These are phyloP conservation scores for Cutaneotrichosporon mucoides DNA, from an alignment of 1,284 basidiomycete species.

Conservation along the genomic window DNA sequence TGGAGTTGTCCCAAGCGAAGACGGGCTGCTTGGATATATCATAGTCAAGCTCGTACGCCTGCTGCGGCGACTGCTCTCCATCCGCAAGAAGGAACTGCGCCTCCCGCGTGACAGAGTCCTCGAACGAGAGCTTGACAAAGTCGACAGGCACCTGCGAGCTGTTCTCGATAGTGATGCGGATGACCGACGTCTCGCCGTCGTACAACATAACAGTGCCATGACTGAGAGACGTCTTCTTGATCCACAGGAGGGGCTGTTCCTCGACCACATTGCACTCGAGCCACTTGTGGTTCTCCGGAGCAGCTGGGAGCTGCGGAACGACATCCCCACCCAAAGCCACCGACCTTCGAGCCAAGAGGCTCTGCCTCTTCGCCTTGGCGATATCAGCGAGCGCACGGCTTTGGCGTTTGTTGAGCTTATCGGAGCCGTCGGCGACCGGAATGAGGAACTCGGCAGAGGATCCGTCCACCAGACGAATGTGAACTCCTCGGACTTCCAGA, in stretches of 20 bases:
- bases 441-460: slow-evolving; percentile 67
- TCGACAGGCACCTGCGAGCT: slow-evolving; percentile 75
- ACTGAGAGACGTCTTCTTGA: slow-evolving; percentile 78
- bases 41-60: slow-evolving; percentile 86
- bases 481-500: slow-evolving; percentile 71
- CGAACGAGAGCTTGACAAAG: slow-evolving; percentile 77
- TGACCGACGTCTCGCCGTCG: slow-evolving; percentile 68
- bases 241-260: slow-evolving; percentile 77
- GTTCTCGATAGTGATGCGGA: slow-evolving; percentile 84
- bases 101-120: slow-evolving; percentile 77
- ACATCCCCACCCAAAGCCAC: not conserved
- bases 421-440: slow-evolving; percentile 65
- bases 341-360: slow-evolving; percentile 32
- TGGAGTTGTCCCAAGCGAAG: slow-evolving; percentile 63
- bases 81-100: slow-evolving; percentile 72
- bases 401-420: slow-evolving; percentile 53
- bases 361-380: slow-evolving; percentile 34
- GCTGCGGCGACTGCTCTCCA: slow-evolving; percentile 71
- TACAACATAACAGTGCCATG: slow-evolving; percentile 91
- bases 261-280: slow-evolving; percentile 60
- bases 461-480: slow-evolving; percentile 70
- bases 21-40: slow-evolving; percentile 72
- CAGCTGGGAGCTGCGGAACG: slow-evolving; percentile 4
- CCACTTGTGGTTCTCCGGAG: slow-evolving; percentile 20
- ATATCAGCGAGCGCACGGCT: slow-evolving; percentile 54